Percentiles rank a stretch among this genome's conserved stretches.
Conservation (phyloP, 1,284 basidiomycete genomes). For the Wallemia hederae region DNA sequence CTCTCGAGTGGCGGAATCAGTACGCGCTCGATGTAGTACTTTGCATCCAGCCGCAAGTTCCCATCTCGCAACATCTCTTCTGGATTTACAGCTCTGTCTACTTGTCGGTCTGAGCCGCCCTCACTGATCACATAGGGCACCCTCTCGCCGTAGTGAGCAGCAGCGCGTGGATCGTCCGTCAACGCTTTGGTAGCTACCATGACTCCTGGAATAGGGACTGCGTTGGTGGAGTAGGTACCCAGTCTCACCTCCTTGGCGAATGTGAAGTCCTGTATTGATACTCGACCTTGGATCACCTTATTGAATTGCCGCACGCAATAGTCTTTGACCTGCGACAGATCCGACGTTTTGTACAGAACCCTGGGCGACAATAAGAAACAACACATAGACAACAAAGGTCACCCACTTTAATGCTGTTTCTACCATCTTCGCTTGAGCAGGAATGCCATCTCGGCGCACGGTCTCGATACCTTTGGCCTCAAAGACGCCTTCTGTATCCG, state of each 20-base stretch:
- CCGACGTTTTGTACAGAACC: slow-evolving; percentile 60
- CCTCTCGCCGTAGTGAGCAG: slow-evolving; percentile 73
- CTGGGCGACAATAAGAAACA: slow-evolving; percentile 17
- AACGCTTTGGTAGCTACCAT: slow-evolving; percentile 51
- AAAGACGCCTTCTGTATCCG: slow-evolving; percentile 49
- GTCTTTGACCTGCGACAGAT: slow-evolving; percentile 62
- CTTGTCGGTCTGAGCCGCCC: slow-evolving; percentile 38
- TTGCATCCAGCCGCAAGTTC: slow-evolving; percentile 44
- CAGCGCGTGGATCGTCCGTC: slow-evolving; percentile 43
- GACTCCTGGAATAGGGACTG: slow-evolving; percentile 63
- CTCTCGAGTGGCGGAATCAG: slow-evolving; percentile 69
- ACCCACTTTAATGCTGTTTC: slow-evolving; percentile 56
- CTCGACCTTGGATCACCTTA: slow-evolving; percentile 49
- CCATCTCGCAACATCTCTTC: slow-evolving; percentile 42
- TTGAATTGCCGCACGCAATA: slow-evolving; percentile 66
- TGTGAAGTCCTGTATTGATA: slow-evolving; percentile 65
- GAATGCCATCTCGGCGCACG: slow-evolving; percentile 63
- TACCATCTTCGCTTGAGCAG: slow-evolving; percentile 63
- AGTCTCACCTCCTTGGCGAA: slow-evolving; percentile 80
- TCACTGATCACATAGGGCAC: slow-evolving; percentile 66
- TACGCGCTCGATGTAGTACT: slow-evolving; percentile 69
- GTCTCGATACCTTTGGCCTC: slow-evolving; percentile 98
- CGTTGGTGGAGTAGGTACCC: slow-evolving; percentile 68
- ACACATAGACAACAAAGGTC: not conserved
- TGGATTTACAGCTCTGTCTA: slow-evolving; percentile 53